Evolutionary conservation across 768 basidiomycete genomes (phyloP).

Genomic region (Candolleomyces aberdarensis): DNA sequence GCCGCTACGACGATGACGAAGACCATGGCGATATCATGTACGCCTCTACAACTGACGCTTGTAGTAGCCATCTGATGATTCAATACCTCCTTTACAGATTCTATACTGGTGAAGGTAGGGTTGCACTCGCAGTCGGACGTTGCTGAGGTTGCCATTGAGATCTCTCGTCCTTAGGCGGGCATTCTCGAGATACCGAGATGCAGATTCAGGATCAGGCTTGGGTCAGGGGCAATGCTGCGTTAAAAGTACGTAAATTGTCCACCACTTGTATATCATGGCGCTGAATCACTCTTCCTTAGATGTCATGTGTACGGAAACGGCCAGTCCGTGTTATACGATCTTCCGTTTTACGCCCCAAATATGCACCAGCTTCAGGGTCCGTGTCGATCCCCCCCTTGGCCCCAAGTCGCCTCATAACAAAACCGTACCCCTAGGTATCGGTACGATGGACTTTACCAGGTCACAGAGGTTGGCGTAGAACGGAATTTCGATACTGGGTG

Average conservation of each 20-base stretch:
- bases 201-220: slow-evolving; percentile 1
- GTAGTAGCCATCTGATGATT: background rate
- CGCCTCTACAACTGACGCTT: background rate
- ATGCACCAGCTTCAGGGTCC: background rate
- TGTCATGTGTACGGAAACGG: background rate
- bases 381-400: background rate
- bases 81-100: background rate
- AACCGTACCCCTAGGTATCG: background rate
- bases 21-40: slow-evolving; percentile 1
- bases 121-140: no score
- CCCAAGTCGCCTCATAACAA: background rate
- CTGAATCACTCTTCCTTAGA: background rate
- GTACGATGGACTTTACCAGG: background rate
- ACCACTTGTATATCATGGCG: background rate
- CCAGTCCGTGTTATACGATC: background rate
- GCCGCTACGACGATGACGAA: slow-evolving; percentile 1
- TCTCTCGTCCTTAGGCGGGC: background rate
- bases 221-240: background rate
- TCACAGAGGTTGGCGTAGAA: background rate
- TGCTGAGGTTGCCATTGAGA: background rate
- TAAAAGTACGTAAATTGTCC: background rate
- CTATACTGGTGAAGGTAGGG: slow-evolving; percentile 2
- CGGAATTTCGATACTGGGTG: background rate
- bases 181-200: background rate
- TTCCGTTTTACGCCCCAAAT: background rate